Conservation (phyloP, 169 alveolate species). For the Babesia sp. region DNA sequence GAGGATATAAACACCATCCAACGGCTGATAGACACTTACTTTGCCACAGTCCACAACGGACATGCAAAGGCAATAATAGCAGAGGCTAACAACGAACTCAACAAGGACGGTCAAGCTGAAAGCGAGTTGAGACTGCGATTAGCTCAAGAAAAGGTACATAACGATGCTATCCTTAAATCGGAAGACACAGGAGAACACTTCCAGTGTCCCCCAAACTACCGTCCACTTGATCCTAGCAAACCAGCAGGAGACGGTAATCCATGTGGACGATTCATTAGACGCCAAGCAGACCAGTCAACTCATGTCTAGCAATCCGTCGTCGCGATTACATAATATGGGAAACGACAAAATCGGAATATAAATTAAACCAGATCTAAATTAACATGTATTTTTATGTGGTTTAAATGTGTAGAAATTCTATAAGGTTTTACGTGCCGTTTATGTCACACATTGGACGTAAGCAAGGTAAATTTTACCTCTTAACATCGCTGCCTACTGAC, state of each 20-base stretch:
- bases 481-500: no score
- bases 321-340: no score
- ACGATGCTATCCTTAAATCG: not conserved
- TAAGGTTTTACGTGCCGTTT: no score
- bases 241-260: slow-evolving; percentile 2
- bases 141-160: slow-evolving; percentile 10
- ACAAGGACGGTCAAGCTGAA: slow-evolving; percentile 14
- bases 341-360: no score
- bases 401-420: no score
- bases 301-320: no score
- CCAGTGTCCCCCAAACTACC: slow-evolving; percentile 2
- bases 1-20: slow-evolving; percentile 37
- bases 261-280: not conserved
- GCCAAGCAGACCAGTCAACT: no score
- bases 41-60: slow-evolving; percentile 34
- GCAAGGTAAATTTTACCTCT: no score
- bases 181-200: not conserved
- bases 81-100: slow-evolving; percentile 8
- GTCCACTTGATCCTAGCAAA: not conserved
- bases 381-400: no score
- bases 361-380: no score
- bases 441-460: no score
- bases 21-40: slow-evolving; percentile 28
- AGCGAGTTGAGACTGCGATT: slow-evolving; percentile 8
- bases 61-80: slow-evolving; percentile 23